Conservation (phyloP, 1,139 yeast genomes). For the Candida labiduridarum region DNA sequence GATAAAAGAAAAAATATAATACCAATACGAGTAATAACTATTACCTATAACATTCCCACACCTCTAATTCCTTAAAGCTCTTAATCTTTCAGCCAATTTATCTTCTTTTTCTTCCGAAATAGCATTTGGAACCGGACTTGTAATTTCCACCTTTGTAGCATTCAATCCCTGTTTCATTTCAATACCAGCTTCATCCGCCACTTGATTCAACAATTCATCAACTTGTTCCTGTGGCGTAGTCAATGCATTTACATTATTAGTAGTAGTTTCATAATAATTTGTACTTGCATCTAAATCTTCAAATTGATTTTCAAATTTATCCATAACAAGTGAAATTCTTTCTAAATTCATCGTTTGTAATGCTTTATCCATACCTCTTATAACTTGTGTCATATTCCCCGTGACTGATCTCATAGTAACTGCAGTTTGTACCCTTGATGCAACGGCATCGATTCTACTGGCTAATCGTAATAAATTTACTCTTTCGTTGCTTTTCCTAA, state of each 20-base stretch:
- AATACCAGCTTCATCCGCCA: constrained; percentile 97
- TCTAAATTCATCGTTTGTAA: constrained; percentile 95
- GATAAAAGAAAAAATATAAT: background rate
- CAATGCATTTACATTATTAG: constrained; percentile 85
- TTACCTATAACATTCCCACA: too few species aligned
- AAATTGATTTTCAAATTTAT: constrained; percentile 92
- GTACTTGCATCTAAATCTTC: constrained; percentile 95
- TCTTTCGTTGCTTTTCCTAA: constrained; percentile 86
- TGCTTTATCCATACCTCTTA: constrained; percentile 95
- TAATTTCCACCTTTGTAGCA: constrained; percentile 52
- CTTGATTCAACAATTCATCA: constrained; percentile 85
- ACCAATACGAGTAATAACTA: background rate
- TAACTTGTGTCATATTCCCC: constrained; percentile 90
- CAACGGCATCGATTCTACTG: constrained; percentile 93
- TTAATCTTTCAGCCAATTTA: constrained; percentile 78
- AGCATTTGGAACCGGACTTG: constrained; percentile 41
- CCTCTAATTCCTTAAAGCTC: constrained; percentile 59
- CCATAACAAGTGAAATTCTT: constrained; percentile 91
- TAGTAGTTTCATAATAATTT: constrained; percentile 88
- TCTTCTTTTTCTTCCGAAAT: constrained; percentile 81
- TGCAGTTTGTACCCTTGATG: constrained; percentile 94
- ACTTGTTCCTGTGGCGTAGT: constrained; percentile 96
- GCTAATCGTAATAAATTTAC: constrained; percentile 80
- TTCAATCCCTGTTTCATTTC: constrained; percentile 83
- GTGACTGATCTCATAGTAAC: constrained; percentile 96